Conservation (phyloP, 129 eudicot species). For the Smallanthus sonchifolius region DNA sequence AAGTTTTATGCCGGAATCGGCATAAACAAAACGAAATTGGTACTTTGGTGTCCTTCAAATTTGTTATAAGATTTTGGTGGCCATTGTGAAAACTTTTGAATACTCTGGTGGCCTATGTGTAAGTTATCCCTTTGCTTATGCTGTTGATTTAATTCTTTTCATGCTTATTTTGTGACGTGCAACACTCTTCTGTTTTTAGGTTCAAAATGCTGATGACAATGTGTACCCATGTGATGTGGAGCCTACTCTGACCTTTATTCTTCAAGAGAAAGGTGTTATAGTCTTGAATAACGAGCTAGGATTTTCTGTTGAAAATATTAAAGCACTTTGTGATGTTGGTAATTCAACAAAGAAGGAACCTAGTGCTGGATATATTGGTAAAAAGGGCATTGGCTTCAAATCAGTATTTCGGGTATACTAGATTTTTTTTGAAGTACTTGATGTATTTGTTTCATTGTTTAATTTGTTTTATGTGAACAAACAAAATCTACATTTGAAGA, state of each 20-base stretch:
- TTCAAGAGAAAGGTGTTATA: slow-evolving; percentile 58
- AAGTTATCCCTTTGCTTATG: background rate
- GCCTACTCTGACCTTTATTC: slow-evolving; percentile 83
- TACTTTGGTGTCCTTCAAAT: background rate
- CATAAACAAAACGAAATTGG: background rate
- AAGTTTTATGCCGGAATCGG: background rate
- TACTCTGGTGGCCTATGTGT: background rate
- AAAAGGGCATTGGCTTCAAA: slow-evolving; percentile 98
- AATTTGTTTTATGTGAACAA: background rate
- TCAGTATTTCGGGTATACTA: slow-evolving; percentile 87
- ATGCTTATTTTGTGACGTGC: slow-evolving; percentile 1
- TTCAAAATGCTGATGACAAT: slow-evolving; percentile 99
- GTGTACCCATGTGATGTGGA: slow-evolving; percentile 59
- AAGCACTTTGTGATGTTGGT: slow-evolving; percentile 97
- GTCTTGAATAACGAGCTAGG: slow-evolving; percentile 84
- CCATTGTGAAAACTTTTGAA: background rate
- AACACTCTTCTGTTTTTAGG: slow-evolving; percentile 34
- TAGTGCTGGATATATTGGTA: slow-evolving; percentile 88
- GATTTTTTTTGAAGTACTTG: background rate
- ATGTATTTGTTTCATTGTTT: background rate
- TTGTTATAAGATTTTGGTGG: background rate
- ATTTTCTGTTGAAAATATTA: slow-evolving; percentile 69
- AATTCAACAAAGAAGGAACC: slow-evolving; percentile 83
- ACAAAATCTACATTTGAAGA: background rate
- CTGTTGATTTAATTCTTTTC: background rate